Evolutionary conservation across 768 basidiomycete species (phyloP).

Genomic region (Agaricus blazei): DNA sequence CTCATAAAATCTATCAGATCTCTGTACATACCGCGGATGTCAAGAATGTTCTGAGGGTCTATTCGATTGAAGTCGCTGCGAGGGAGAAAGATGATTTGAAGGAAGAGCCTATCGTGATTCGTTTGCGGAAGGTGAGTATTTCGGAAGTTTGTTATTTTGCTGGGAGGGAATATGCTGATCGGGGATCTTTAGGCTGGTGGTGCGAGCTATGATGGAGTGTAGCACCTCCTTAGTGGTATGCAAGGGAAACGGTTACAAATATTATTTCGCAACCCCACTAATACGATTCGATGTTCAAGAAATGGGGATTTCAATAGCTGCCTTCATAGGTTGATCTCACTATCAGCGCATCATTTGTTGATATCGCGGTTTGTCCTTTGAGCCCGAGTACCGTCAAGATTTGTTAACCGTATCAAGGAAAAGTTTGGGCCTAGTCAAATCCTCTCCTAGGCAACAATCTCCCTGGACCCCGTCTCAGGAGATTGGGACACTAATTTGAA

Average conservation of each 20-base stretch:
- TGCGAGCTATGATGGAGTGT: constrained; percentile 85
- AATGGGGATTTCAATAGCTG: no score
- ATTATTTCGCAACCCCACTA: background rate
- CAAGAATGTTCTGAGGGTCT: constrained; percentile 71
- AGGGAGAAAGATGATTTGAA: constrained; percentile 78
- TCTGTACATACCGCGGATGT: constrained; percentile 90
- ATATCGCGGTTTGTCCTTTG: no score
- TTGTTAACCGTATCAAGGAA: no score
- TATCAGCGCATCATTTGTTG: no score
- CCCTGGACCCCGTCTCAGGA: no score
- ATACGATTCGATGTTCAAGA: background rate
- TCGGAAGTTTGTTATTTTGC: background rate
- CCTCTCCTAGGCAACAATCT: no score
- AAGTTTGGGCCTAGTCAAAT: no score
- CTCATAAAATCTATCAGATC: constrained; percentile 45
- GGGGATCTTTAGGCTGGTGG: constrained; percentile 62
- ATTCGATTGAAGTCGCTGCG: constrained; percentile 86
- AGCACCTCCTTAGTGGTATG: constrained; percentile 17
- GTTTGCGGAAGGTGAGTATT: constrained; percentile 69
- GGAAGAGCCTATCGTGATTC: constrained; percentile 79
- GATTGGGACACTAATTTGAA: no score
- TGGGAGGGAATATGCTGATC: constrained; percentile 10
- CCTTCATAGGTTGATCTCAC: no score
- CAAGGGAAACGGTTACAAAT: background rate
- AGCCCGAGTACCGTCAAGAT: no score